These are phyloP conservation scores for Fragaria ananassa DNA, from an alignment of 306 rosid species.

Conservation along the genomic window DNA sequence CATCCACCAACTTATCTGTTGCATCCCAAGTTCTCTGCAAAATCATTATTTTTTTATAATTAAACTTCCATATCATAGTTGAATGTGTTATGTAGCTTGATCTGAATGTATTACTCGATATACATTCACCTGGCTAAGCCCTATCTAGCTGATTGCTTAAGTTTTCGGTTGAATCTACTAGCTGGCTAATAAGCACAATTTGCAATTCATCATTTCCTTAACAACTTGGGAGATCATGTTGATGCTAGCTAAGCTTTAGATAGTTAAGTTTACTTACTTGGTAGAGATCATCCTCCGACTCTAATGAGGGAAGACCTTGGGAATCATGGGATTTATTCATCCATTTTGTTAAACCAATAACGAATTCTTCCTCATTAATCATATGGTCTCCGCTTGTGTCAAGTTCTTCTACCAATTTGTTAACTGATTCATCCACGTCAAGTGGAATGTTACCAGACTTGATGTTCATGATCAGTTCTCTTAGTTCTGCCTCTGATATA, in stretches of 20 bases:
- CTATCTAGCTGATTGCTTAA: not conserved
- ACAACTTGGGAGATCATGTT: not conserved
- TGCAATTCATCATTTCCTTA: not conserved
- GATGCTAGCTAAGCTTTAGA: not conserved
- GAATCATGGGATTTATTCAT: conserved; percentile 4
- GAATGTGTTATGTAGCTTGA: not conserved
- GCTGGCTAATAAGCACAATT: not conserved
- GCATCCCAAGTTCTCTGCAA: conserved; percentile 20
- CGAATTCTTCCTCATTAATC: conserved; percentile 21
- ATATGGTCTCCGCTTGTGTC: conserved; percentile 21
- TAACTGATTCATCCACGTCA: conserved; percentile 10
- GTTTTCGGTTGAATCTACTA: not conserved
- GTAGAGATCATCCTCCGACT: conserved; percentile 15
- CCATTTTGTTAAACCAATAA: conserved; percentile 15
- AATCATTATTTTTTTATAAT: not conserved
- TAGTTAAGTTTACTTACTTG: conserved; percentile 12
- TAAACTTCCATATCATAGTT: not conserved
- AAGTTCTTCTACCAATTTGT: conserved; percentile 18
- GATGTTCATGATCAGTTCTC: conserved; percentile 10
- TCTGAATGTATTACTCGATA: too few relatives aligned
- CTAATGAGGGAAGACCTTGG: not conserved
- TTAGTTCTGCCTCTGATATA: conserved; percentile 13
- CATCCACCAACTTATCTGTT: conserved; percentile 22
- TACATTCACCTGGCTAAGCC: not conserved
- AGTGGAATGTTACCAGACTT: conserved; percentile 8